Evolutionary conservation across 2,329 filamentous ascomycete genomes (phyloP).

Genomic region (Phoma herbarum): DNA sequence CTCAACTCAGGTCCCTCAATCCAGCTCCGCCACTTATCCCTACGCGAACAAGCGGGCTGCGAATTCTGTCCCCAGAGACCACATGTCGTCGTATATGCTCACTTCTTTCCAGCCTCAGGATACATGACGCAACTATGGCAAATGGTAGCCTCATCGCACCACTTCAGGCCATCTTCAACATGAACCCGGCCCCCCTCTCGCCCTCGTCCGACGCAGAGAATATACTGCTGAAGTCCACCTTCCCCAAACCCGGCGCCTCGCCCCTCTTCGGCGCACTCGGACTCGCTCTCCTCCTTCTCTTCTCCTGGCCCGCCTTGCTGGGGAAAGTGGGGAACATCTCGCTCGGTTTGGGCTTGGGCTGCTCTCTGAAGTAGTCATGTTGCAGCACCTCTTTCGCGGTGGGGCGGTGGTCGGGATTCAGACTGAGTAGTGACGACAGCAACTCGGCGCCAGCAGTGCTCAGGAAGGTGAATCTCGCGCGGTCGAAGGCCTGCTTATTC

Average conservation of each 20-base stretch:
- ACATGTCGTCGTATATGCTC: no score
- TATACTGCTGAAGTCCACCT: constrained; percentile 59
- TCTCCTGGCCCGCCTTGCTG: constrained; percentile 92
- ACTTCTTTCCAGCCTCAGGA: no score
- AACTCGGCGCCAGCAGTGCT: constrained; percentile 77
- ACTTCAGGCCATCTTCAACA: constrained; percentile 43
- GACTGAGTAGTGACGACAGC: constrained; percentile 72
- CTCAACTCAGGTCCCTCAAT: no score
- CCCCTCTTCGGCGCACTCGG: constrained; percentile 86
- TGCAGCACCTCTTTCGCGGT: constrained; percentile 76
- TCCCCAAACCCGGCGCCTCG: constrained; percentile 60
- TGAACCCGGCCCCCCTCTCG: constrained; percentile 59
- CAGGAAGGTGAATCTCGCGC: constrained; percentile 81
- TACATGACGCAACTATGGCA: no score
- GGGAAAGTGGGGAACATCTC: constrained; percentile 98
- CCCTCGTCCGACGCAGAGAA: constrained; percentile 60
- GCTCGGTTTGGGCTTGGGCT: constrained; percentile 87
- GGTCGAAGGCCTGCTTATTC: constrained; percentile 64
- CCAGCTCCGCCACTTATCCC: no score
- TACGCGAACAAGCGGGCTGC: no score
- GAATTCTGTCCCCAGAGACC: no score
- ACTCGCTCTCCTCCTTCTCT: constrained; percentile 73
- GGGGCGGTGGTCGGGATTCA: constrained; percentile 78
- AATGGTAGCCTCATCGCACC: no score
- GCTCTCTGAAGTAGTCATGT: constrained; percentile 87